Evolutionary conservation across 306 rosid species (phyloP), one percentile per base, ranked within the genome.

Genomic region (Acacia acuminata): DNA sequence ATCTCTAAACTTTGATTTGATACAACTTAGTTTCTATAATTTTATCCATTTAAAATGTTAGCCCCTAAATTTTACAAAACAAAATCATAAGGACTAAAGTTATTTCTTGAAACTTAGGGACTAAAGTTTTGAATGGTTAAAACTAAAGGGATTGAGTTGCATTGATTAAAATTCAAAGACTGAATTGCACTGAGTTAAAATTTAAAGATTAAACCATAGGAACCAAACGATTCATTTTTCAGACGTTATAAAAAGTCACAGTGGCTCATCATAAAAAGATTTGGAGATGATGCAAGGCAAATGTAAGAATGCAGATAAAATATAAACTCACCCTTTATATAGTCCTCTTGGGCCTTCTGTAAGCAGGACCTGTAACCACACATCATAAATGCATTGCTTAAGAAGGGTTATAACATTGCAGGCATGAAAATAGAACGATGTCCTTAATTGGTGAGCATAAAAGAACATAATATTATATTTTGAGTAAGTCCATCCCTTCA

Each of bases 341-440:
- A 96, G 97, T 61, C 94, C 97, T 80, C 72, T 86, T 43, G 98
- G 94, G 66, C 99, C 99, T 91, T 96, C 98, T 12, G 91, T 85
- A 77, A 68, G 87, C 82, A 88, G 78, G 65, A 94, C 97, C 99
- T 96, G 94, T 66, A 91, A 88, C 79, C 82, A 84, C 55, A 75
- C 22, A 77, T 42, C 78, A 69, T 2, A 78, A 79, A 40, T 42
- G 73, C 79, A 79, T 81, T 40, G 50, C 71, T 77, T 44, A 70
- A 82, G 79, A 75, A 77, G 69, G 55, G n/a, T 71, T 20, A 78
- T 7, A 15, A 45, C 22, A 70, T 76, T 36, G 82, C 65, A 67
- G 73, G 78, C 16, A 10, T 58, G 75, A 71, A 71, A 76, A 64
- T 24, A 50, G 61, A 17, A 64, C 14, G 13, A 19, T 42, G 61